Evolutionary conservation across 805 yeast species (phyloP), one percentile per base, ranked within the genome.

Genomic region (Wickerhamiella nectarea): DNA sequence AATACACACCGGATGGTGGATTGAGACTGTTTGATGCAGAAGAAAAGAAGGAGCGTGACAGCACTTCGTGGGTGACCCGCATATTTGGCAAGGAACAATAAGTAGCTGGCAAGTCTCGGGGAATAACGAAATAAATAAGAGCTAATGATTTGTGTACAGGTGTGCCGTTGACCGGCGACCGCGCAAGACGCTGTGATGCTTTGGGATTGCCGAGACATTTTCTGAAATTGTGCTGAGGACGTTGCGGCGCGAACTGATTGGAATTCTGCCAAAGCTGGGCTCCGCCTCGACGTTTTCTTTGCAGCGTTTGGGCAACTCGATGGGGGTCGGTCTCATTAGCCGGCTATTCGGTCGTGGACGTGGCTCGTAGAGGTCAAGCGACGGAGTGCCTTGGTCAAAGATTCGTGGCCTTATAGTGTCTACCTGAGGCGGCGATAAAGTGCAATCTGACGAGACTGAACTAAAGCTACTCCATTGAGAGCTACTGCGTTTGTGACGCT

Each of bases 1-100:
- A 66, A 36, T 58, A 60, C 46, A 65, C 68, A 1, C 57, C 57
- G 1, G 74, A 69, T 41, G 74, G 74, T 0, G 60, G 68, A 1
- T 55, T 69, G 4, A 55, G 69, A n/a, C 53, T 65, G 38, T 71
- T 69, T 53, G 53, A 60, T 10, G 68, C 65, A 12, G 65, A 63
- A 35, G 76, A 71, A 49, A 63, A 57, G 44, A 46, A 51, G 12
- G 59, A 60, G 41, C 53, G 57, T 8, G 71, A 70, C 46, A 50
- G 54, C 28, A 52, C 61, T 24, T 57, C 67, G 21, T 63, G 68
- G 67, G 34, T 65, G 17, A 66, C 71, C 1, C 52, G 56, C 45
- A 47, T 69, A 3, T 70, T 70, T 54, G 75, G 75, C 12, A 63
- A 60, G 29, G 66, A 63, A 46, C 63, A 47, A 21, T 50, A 33